Evolutionary conservation across 2,329 filamentous ascomycete species (phyloP).

Genomic region (Bipolaris sorokiniana): DNA sequence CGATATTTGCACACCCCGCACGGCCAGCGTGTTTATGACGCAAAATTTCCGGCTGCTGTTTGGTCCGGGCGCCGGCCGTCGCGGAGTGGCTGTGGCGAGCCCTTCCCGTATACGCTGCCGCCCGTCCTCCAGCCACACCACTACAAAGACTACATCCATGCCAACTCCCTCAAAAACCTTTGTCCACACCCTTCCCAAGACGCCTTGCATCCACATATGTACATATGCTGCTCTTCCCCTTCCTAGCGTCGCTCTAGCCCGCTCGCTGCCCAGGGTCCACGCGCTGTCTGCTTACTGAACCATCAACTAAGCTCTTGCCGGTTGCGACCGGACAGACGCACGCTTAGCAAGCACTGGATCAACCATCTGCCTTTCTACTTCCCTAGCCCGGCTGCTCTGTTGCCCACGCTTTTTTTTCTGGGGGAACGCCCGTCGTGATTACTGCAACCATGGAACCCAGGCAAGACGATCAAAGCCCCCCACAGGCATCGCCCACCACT

Average conservation of each 20-base stretch:
- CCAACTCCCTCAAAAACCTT: background rate
- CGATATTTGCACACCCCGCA: background rate
- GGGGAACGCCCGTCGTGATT: background rate
- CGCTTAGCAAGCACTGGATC: constrained; percentile 16
- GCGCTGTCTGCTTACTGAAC: constrained; percentile 23
- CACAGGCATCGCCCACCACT: constrained; percentile 23
- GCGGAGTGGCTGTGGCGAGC: background rate
- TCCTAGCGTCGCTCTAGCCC: constrained; percentile 3
- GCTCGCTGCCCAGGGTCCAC: constrained; percentile 10
- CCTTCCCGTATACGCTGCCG: background rate
- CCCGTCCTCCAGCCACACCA: background rate
- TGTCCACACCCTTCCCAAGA: background rate
- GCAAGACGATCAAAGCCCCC: constrained; percentile 15
- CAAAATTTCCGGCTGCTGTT: background rate
- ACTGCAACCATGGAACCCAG: constrained; percentile 21
- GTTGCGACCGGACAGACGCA: constrained; percentile 25
- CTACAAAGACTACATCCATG: background rate
- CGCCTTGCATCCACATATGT: background rate
- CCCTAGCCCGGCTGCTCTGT: constrained; percentile 5
- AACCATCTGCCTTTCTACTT: constrained; percentile 12
- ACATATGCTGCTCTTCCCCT: constrained; percentile 5
- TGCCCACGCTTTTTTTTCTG: constrained; percentile 1
- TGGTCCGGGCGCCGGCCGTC: background rate
- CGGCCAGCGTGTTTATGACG: background rate
- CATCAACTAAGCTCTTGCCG: constrained; percentile 21